phyloP scores from a whole-genome alignment of 352 stramenopile species.

The Nothophytophthora sp. region DNA sequence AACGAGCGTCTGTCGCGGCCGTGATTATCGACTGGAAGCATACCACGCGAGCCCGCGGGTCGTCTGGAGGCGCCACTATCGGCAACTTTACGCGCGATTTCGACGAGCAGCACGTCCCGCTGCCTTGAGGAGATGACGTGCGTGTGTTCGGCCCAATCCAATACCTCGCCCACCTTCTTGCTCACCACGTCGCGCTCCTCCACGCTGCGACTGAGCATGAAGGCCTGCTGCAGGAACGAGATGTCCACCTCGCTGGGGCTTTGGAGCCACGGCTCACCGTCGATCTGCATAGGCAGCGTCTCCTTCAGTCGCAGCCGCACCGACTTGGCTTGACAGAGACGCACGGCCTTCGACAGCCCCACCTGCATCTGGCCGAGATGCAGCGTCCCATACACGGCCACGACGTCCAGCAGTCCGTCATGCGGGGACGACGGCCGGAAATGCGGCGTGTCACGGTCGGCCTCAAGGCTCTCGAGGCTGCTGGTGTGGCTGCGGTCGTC shows the following conservation, averaged over 20 bases:
- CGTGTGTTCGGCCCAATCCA: slow-evolving; percentile 83
- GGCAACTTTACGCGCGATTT: slow-evolving; percentile 71
- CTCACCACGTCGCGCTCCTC: slow-evolving; percentile 80
- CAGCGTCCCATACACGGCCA: slow-evolving; percentile 92
- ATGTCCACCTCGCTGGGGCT: slow-evolving; percentile 80
- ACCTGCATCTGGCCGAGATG: slow-evolving; percentile 95
- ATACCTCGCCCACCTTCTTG: slow-evolving; percentile 75
- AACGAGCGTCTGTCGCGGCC: slow-evolving; percentile 24
- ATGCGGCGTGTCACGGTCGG: slow-evolving; percentile 14
- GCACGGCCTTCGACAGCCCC: slow-evolving; percentile 76
- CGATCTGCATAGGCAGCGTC: slow-evolving; percentile 89
- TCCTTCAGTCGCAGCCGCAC: slow-evolving; percentile 63
- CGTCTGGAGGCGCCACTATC: slow-evolving; percentile 32
- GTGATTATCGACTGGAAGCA: slow-evolving; percentile 16
- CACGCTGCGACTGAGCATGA: slow-evolving; percentile 82
- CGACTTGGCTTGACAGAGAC: slow-evolving; percentile 71
- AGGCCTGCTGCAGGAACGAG: slow-evolving; percentile 78
- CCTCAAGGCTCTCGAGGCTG: slow-evolving; percentile 22
- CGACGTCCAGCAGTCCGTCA: slow-evolving; percentile 93
- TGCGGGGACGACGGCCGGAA: slow-evolving; percentile 76
- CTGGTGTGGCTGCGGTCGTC: slow-evolving; percentile 28
- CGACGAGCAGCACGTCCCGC: slow-evolving; percentile 67
- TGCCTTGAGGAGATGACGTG: slow-evolving; percentile 71
- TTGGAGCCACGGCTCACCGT: slow-evolving; percentile 96
- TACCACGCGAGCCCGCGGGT: slow-evolving; percentile 12